Evolutionary conservation across 2,329 filamentous ascomycete genomes (phyloP), one percentile per base, ranked within the genome.

Genomic region (Akanthomyces lecanii): DNA sequence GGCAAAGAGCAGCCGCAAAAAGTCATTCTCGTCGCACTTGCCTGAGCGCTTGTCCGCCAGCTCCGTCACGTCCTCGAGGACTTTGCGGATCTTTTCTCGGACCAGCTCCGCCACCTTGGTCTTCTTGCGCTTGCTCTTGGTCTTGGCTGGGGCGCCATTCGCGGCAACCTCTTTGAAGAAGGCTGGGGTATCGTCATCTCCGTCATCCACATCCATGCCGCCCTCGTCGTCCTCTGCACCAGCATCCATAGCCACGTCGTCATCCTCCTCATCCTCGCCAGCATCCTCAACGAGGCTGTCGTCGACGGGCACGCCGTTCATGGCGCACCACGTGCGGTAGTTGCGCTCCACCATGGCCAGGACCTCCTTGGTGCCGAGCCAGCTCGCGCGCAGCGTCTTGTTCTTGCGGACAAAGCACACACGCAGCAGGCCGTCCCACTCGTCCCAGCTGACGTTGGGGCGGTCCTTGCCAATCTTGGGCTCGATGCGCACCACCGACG

Each of bases 11-110:
- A 97, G 75, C 69, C 88, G 88, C 73, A 99, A 77, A 72, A 97
- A 98, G 70, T 97, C 93, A 59, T 90, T 93, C 77, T 98, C 92
- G 71, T 97, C 92, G 71, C 92, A 96, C 80, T 95, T 88, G 65
- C 91, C 84, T 12, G 93, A 85, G 67, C 94, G 82, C 78, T 90
- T 91, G 65, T 96, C 91, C 3, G 88, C 89, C 61, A 98, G 80
- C 54, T 87, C 84, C 0, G 93, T 97, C 63, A 89, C 87, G 66
- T 89, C 85, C 72, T 94, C 89, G 23, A 98, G 81, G 23, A 97
- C 92, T 72, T 89, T 91, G 70, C 89, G 82, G 51, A 98, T 89
- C 78, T 98, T 98, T 70, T 89, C 85, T 67, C 89, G 85, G n/a
- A 99, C 89, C 40, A 97, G 76, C 71, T 93, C 86, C 0, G 88